Evolutionary conservation across 108 stramenopile genomes (phyloP).

Genomic region (Fistulifera solaris): DNA sequence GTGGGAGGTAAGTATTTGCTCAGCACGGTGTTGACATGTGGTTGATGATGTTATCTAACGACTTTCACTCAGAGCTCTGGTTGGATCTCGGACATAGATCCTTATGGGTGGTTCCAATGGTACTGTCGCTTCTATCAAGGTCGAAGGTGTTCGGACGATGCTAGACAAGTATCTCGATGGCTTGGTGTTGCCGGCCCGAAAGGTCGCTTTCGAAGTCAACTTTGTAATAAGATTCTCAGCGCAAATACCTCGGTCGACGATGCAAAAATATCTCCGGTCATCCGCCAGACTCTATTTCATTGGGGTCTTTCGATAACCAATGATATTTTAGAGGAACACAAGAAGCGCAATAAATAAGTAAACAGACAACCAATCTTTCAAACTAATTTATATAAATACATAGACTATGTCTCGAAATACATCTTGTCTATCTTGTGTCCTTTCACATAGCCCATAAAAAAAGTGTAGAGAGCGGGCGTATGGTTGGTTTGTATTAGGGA

Average conservation of each 20-base stretch:
- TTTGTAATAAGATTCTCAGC: conserved; percentile 86
- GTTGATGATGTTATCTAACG: no score
- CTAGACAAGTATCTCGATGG: conserved; percentile 85
- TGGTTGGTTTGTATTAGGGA: no score
- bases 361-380: no score
- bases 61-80: conserved; percentile 18
- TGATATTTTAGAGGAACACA: conserved; percentile 52
- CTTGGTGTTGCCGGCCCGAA: conserved; percentile 67
- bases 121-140: conserved; percentile 96
- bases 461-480: no score
- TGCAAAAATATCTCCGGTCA: conserved; percentile 79
- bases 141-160: conserved; percentile 75
- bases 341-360: conserved; percentile 23
- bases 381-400: no score
- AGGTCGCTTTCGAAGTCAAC: conserved; percentile 86
- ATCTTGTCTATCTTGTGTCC: no score
- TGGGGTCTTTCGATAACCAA: conserved; percentile 91
- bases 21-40: no score
- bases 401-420: no score
- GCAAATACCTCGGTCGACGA: conserved; percentile 41
- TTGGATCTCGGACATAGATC: conserved; percentile 84
- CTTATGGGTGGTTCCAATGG: conserved; percentile 99
- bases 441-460: no score
- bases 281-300: conserved; percentile 92
- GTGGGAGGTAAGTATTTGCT: conserved; percentile 72